Percentiles rank a stretch among this genome's conserved stretches.
Evolutionary conservation across 257 asterid species (phyloP).

Genomic region (Cynanchum wilfordii): DNA sequence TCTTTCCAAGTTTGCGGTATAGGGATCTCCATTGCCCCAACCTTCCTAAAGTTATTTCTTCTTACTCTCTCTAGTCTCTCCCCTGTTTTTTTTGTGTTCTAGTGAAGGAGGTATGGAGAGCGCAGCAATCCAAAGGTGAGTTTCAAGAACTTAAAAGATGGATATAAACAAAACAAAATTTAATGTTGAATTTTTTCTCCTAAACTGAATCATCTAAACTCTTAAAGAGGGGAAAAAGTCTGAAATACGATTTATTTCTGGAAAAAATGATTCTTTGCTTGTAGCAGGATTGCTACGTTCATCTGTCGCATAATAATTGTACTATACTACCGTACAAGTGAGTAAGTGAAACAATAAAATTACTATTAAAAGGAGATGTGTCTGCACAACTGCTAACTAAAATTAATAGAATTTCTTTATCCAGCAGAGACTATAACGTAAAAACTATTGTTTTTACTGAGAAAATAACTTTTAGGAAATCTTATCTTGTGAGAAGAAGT

Average conservation of each 20-base stretch:
- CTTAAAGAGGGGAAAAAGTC: too few relatives aligned
- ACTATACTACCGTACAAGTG: not conserved
- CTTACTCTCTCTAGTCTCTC: not conserved
- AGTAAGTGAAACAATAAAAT: not conserved
- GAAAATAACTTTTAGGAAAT: not conserved
- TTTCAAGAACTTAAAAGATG: not conserved
- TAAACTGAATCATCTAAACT: too few relatives aligned
- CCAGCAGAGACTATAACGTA: not conserved
- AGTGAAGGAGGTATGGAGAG: not conserved
- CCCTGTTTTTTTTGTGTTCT: not conserved
- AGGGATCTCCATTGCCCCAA: slow-evolving; percentile 16
- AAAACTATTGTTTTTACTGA: too few relatives aligned
- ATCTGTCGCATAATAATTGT: not conserved
- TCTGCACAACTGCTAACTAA: too few relatives aligned
- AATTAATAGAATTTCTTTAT: not conserved
- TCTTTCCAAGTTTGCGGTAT: slow-evolving; percentile 25
- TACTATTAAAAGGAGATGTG: too few relatives aligned
- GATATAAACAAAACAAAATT: not conserved
- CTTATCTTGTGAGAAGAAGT: not conserved
- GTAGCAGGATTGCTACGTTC: not conserved
- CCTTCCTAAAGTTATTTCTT: not conserved
- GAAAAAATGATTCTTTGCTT: slow-evolving; percentile 16
- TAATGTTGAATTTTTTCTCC: too few relatives aligned
- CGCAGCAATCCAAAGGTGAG: not conserved
- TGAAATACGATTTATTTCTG: not conserved